Base-by-base conservation (phyloP, 2,329 filamentous ascomycete genomes). In the Aurifilum marmelostoma region DNA sequence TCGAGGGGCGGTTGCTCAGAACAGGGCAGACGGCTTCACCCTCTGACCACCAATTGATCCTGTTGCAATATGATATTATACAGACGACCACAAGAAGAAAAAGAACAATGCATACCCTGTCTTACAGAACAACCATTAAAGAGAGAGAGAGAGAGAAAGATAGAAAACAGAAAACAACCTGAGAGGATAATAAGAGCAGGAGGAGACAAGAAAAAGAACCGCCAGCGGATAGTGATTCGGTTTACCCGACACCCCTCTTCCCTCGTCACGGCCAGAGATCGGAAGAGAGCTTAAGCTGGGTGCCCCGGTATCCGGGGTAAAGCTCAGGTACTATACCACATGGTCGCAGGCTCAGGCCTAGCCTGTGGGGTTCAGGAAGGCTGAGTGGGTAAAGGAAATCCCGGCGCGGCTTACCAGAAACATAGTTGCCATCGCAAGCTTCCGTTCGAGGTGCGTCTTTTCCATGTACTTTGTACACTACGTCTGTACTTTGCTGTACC, bases 231-330 rank as follows among this genome's bases (percentile, higher is more conserved):
- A 50, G 18, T 27, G 27, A 50, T 32, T 47, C 61, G 39, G 24
- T 21, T 12, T 27, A 43, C 61, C 27, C 41, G 61, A 41, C 43
- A 47, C 21, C 43, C 43, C 9, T 12, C 43, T n/a, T 47, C 61
- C 61, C 6, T 32, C 61, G 39, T 32, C 39, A 5, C 27, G 39
- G 41, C 39, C 32, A 43, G 37, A 29, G 24, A 63, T 65, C 63
- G 63, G 65, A 66, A 66, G 60, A 66, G 65, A 66, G 56, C 65
- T 66, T 66, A 66, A 59, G 65, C 65, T 50, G 12, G 16, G 8
- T 4, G 3, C 41, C 39, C 27, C 27, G 4, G 18, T 58, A 34
- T 60, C 65, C 27, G 65, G 41, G 65, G 65, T 66, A 60, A 5
- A 66, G 56, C 56, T 61, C 65, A 29, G 41, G 43, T 47, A 9